Evolutionary conservation across 768 basidiomycete species (phyloP), one percentile per base, ranked within the genome.

Genomic region (Termitomyces sp.): DNA sequence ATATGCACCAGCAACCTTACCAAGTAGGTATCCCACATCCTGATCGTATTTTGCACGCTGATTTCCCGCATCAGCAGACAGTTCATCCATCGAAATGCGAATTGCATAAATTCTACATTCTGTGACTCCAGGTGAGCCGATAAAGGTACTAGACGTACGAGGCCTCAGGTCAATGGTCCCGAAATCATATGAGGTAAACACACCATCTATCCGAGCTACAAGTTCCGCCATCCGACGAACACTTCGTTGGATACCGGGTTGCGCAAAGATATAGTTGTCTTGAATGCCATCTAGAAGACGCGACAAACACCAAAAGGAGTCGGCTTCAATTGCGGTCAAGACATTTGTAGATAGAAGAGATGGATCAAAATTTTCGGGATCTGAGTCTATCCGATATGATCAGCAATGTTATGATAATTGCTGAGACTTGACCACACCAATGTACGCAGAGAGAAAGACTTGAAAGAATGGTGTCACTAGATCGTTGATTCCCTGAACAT

Each of bases 41-140:
- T 82, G 48, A 98, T 91, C 17, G 96, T 98, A 68, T 98, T 96
- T 64, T 87, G 84, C 47, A 99, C 93, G 62, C 89, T 96, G 61
- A 99, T 90, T 74, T 98, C 97, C 55, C 97, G 81, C 96, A 99
- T 98, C 56, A 98, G 78, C 49, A 99, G 72, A 67, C 97, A 98
- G 65, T 99, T 98, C 94, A 99, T 98, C 97, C 97, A 99, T 50
- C 97, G 82, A 73, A 99, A 99, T 38, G 97, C 96, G 64, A 99
- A 99, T 68, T 99, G 97, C 87, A 99, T 97, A 66, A 97, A 99
- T 74, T 98, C 95, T 62, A 99, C 94, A 64, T 90, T 91, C 71
- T 99, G 88, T 11, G 85, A 74, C 58, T 88, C 87, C 50, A 99
- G 79, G 71, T 99, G 97, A 7, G 82, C 74, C 5, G 87, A 79